These are phyloP conservation scores for Microcera coccophila DNA, from an alignment of 2,329 filamentous ascomycete genomes.

Conservation along the genomic window DNA sequence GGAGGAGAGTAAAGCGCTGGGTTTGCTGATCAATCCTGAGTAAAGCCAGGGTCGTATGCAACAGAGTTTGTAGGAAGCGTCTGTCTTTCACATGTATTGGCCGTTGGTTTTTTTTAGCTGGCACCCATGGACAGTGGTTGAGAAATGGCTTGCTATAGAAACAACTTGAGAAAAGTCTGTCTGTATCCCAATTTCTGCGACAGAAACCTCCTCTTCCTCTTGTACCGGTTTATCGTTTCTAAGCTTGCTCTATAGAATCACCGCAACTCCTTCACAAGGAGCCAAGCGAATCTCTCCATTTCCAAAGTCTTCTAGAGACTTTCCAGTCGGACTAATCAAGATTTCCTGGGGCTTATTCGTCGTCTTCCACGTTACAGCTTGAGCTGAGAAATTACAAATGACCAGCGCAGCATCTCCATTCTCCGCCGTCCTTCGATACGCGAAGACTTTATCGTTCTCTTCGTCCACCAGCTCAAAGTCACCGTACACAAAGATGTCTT, in stretches of 20 bases:
- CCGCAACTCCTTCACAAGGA: slow-evolving; percentile 36
- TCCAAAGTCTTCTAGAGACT: slow-evolving; percentile 26
- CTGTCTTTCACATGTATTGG: no score
- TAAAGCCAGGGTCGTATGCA: no score
- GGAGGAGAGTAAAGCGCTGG: slow-evolving; percentile 62
- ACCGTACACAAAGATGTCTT: slow-evolving; percentile 65
- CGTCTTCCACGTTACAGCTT: slow-evolving; percentile 31
- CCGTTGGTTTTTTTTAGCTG: no score
- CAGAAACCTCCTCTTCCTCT: no score
- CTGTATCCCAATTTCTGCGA: no score
- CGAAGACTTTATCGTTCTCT: slow-evolving; percentile 34
- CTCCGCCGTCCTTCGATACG: slow-evolving; percentile 34
- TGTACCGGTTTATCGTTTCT: no score
- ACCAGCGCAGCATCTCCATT: slow-evolving; percentile 33
- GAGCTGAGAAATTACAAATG: slow-evolving; percentile 37
- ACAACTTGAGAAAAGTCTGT: no score
- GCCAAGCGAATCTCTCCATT: slow-evolving; percentile 28
- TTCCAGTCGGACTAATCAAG: slow-evolving; percentile 32
- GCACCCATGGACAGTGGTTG: no score
- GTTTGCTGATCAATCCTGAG: slow-evolving; percentile 30
- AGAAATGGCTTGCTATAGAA: no score
- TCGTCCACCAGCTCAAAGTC: slow-evolving; percentile 42
- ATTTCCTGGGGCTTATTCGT: slow-evolving; percentile 30
- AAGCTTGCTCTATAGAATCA: slow-evolving; percentile 26
- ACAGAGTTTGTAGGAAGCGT: no score